A percentile compares a stretch with the other conserved stretches of the same genome.
Evolutionary conservation across 2,329 filamentous ascomycete species (phyloP).

Genomic region (Anisogramma anomala): DNA sequence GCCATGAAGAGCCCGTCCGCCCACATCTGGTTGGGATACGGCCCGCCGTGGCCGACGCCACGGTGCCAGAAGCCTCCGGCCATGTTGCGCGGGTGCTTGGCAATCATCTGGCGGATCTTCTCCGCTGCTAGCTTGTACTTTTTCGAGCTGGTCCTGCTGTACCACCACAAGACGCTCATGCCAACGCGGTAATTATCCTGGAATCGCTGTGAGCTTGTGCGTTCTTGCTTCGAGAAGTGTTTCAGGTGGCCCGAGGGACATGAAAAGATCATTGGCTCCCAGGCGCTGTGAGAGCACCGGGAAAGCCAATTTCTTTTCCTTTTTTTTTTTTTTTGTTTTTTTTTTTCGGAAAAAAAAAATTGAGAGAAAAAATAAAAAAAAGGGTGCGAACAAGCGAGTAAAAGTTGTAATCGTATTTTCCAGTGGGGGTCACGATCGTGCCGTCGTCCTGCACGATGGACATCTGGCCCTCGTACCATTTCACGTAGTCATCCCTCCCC

Average conservation of each 20-base stretch:
- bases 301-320: too few relatives aligned
- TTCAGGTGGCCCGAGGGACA: too few relatives aligned
- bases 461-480: constrained; percentile 25
- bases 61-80: constrained; percentile 34
- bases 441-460: constrained; percentile 28
- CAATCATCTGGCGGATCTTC: constrained; percentile 26
- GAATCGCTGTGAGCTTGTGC: too few relatives aligned
- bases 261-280: too few relatives aligned
- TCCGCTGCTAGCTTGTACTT: constrained; percentile 30
- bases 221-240: too few relatives aligned
- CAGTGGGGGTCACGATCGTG: constrained; percentile 19
- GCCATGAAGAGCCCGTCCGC: constrained; percentile 32
- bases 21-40: constrained; percentile 35
- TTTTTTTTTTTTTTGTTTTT: too few relatives aligned
- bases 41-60: too few relatives aligned
- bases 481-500: constrained; percentile 24
- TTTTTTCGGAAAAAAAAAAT: too few relatives aligned
- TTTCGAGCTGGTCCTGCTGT: constrained; percentile 24
- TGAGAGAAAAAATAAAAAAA: too few relatives aligned
- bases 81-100: constrained; percentile 28
- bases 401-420: constrained; percentile 27
- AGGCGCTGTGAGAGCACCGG: too few relatives aligned
- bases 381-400: too few relatives aligned
- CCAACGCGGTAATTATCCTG: constrained; percentile 29
- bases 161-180: constrained; percentile 27